These are phyloP conservation scores for Rehmannia glutinosa DNA, from an alignment of 257 asterid species.

Conservation along the genomic window DNA sequence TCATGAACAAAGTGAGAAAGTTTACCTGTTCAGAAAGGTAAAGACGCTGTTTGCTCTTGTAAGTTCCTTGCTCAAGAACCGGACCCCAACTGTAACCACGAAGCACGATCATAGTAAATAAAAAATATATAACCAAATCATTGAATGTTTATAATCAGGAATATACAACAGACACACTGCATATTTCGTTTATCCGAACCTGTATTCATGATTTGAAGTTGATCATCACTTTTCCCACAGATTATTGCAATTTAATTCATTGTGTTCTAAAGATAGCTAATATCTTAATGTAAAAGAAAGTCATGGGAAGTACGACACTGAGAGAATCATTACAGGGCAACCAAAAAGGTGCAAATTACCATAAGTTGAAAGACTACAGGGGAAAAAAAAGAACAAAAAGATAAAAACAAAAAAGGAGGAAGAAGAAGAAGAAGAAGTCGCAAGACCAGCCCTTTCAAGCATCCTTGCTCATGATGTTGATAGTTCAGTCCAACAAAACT, in stretches of 20 bases:
- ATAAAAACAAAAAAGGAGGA: too few relatives aligned
- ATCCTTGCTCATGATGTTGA: background rate
- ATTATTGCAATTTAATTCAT: background rate
- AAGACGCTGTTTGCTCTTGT: conserved; percentile 74
- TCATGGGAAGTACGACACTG: background rate
- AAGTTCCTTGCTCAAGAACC: conserved; percentile 56
- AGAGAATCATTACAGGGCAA: background rate
- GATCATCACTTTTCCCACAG: background rate
- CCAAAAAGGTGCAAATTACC: background rate
- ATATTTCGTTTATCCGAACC: too few relatives aligned
- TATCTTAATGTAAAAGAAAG: background rate
- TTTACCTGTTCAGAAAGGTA: conserved; percentile 90
- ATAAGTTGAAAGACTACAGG: background rate
- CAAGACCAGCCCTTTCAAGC: background rate
- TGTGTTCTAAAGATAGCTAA: background rate
- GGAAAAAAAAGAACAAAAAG: too few relatives aligned
- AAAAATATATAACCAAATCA: background rate
- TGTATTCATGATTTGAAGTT: too few relatives aligned
- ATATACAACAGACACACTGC: too few relatives aligned
- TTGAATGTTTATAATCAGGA: too few relatives aligned
- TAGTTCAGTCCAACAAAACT: background rate
- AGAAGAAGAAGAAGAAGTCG: background rate
- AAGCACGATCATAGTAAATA: background rate
- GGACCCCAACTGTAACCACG: conserved; percentile 82
- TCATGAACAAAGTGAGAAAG: background rate